Conservation (phyloP, 2,329 filamentous ascomycete genomes). For the Aureobasidium sp. region DNA sequence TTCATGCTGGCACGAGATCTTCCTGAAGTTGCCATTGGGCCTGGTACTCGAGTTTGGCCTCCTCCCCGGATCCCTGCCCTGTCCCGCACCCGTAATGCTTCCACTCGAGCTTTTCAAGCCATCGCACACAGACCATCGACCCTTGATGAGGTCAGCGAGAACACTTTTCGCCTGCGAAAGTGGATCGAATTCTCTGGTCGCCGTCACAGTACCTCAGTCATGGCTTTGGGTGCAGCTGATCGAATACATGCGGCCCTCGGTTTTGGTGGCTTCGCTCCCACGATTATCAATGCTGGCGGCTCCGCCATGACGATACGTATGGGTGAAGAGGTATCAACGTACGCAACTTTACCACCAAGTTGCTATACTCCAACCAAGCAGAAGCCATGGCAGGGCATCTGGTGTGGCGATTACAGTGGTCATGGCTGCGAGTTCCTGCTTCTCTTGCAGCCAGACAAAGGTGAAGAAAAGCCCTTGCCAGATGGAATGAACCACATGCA, state of each 20-base stretch:
- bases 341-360: slow-evolving; percentile 65
- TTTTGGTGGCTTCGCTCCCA: slow-evolving; percentile 13
- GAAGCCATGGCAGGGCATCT: slow-evolving; percentile 85
- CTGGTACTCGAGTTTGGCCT: slow-evolving; percentile 58
- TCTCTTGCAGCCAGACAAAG: slow-evolving; percentile 63
- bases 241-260: slow-evolving; percentile 21
- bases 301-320: slow-evolving; percentile 33
- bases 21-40: slow-evolving; percentile 37
- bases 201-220: slow-evolving; percentile 25
- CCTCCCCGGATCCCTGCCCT: slow-evolving; percentile 60
- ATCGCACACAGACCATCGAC: slow-evolving; percentile 44
- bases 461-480: slow-evolving; percentile 33
- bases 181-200: slow-evolving; percentile 61
- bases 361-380: slow-evolving; percentile 73
- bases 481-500: slow-evolving; percentile 28
- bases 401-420: slow-evolving; percentile 81
- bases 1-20: slow-evolving; percentile 57
- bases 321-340: slow-evolving; percentile 51
- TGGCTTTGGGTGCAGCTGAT: slow-evolving; percentile 23
- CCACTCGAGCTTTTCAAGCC: slow-evolving; percentile 38
- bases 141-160: slow-evolving; percentile 57
- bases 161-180: slow-evolving; percentile 65
- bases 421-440: slow-evolving; percentile 87
- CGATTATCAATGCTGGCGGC: slow-evolving; percentile 19
- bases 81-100: slow-evolving; percentile 49